Evolutionary conservation across 2,329 filamentous ascomycete genomes (phyloP).

Genomic region (Pseudopithomyces chartarum): DNA sequence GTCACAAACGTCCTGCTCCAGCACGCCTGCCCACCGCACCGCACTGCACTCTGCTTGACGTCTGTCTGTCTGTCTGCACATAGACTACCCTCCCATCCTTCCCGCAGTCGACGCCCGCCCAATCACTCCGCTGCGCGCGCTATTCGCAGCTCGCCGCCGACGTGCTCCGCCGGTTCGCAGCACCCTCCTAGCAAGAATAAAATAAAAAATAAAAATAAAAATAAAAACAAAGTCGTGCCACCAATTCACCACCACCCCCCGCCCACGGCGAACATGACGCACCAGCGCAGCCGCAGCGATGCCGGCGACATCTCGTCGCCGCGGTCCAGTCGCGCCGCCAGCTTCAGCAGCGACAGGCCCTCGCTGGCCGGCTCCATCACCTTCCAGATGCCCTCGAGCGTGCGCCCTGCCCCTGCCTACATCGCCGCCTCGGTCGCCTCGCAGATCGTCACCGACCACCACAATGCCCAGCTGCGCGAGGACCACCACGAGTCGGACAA

Average conservation of each 20-base stretch:
- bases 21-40: too few species aligned
- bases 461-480: conserved; percentile 73
- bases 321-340: conserved; percentile 50
- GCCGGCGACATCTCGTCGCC: conserved; percentile 38
- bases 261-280: conserved; percentile 23
- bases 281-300: conserved; percentile 42
- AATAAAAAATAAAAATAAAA: neutral
- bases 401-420: conserved; percentile 81
- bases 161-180: conserved; percentile 23
- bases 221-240: conserved; percentile 4
- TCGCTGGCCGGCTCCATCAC: conserved; percentile 59
- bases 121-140: conserved; percentile 7
- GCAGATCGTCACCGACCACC: conserved; percentile 88
- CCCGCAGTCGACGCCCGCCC: neutral
- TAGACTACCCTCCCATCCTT: too few species aligned
- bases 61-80: too few species aligned
- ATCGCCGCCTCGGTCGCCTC: conserved; percentile 87
- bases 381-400: conserved; percentile 66
- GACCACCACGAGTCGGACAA: conserved; percentile 70
- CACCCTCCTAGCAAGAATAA: conserved; percentile 7
- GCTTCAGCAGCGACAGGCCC: conserved; percentile 73
- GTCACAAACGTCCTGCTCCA: too few species aligned
- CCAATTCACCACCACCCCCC: neutral
- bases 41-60: too few species aligned
- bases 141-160: conserved; percentile 2